phyloP scores from a whole-genome alignment of 331 rosid species.

The Dryas integrifolia region DNA sequence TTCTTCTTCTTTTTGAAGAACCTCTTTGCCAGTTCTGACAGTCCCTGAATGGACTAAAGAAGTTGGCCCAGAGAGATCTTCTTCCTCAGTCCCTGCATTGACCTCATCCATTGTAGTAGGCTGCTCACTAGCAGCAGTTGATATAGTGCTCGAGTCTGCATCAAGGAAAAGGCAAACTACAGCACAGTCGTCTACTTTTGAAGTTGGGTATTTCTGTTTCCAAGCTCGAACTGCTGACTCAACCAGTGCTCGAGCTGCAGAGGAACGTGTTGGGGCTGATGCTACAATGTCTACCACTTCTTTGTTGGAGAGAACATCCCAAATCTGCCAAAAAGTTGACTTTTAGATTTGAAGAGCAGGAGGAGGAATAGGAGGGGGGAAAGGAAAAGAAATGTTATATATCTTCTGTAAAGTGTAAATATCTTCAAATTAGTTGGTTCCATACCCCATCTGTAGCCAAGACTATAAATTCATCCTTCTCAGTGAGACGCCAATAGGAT shows the following conservation, averaged over 20 bases:
- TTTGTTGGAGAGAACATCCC: slow-evolving; percentile 96
- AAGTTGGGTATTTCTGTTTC: slow-evolving; percentile 84
- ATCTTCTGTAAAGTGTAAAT: background rate
- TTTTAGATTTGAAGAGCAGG: slow-evolving; percentile 7
- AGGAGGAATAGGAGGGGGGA: slow-evolving; percentile 3
- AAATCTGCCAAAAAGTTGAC: slow-evolving; percentile 47
- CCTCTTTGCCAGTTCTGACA: slow-evolving; percentile 34
- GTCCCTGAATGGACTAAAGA: slow-evolving; percentile 56
- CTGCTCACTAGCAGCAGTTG: slow-evolving; percentile 53
- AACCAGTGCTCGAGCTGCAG: slow-evolving; percentile 77
- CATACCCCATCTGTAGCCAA: slow-evolving; percentile 97
- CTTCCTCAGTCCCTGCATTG: slow-evolving; percentile 33
- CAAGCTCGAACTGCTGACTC: slow-evolving; percentile 86
- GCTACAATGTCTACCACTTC: slow-evolving; percentile 92
- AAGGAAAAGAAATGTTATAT: background rate
- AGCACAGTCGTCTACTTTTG: slow-evolving; percentile 96
- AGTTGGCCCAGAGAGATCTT: slow-evolving; percentile 28
- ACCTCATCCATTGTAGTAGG: slow-evolving; percentile 31
- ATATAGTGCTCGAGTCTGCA: slow-evolving; percentile 32
- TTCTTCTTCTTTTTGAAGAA: slow-evolving; percentile 16
- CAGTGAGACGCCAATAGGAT: slow-evolving; percentile 61
- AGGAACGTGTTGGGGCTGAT: slow-evolving; percentile 53
- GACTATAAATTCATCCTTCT: slow-evolving; percentile 78
- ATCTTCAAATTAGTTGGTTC: slow-evolving; percentile 15
- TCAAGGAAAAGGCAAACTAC: slow-evolving; percentile 86